phyloP scores from a whole-genome alignment of 2,329 filamentous ascomycete genomes.

The Mycocentrospora acerina region DNA sequence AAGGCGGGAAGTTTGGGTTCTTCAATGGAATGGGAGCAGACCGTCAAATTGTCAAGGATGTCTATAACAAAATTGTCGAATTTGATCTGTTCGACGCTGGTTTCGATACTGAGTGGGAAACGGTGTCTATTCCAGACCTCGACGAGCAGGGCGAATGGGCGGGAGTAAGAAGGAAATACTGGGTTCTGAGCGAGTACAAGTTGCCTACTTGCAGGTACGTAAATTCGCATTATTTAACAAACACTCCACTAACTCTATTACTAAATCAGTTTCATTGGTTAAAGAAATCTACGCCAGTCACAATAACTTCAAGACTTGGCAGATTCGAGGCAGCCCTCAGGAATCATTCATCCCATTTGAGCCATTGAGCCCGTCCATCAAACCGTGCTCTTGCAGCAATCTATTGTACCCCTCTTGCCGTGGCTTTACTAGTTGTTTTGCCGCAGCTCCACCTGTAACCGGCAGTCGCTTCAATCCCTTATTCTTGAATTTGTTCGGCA shows the following conservation, averaged over 20 bases:
- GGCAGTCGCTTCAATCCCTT: constrained; percentile 46
- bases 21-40: constrained; percentile 85
- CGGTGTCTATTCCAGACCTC: constrained; percentile 72
- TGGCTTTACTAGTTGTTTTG: constrained; percentile 46
- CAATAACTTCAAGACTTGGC: constrained; percentile 10
- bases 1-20: constrained; percentile 61
- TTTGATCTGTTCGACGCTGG: constrained; percentile 88
- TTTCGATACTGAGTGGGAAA: constrained; percentile 84
- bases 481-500: constrained; percentile 47
- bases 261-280: constrained; percentile 61
- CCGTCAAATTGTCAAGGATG: constrained; percentile 89
- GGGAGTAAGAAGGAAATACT: constrained; percentile 84
- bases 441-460: constrained; percentile 44
- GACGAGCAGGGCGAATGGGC: constrained; percentile 78
- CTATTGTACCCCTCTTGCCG: constrained; percentile 45
- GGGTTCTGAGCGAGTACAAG: constrained; percentile 78
- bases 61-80: constrained; percentile 87
- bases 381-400: constrained; percentile 38
- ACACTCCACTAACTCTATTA: too few species aligned
- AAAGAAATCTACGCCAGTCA: constrained; percentile 25
- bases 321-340: constrained; percentile 6
- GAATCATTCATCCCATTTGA: constrained; percentile 15
- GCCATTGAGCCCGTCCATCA: constrained; percentile 31
- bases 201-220: constrained; percentile 64
- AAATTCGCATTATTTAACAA: not conserved